A percentile compares a stretch with the other conserved stretches of the same genome.
Evolutionary conservation across 768 basidiomycete genomes (phyloP).

Genomic region (Multifurca ochricompacta): DNA sequence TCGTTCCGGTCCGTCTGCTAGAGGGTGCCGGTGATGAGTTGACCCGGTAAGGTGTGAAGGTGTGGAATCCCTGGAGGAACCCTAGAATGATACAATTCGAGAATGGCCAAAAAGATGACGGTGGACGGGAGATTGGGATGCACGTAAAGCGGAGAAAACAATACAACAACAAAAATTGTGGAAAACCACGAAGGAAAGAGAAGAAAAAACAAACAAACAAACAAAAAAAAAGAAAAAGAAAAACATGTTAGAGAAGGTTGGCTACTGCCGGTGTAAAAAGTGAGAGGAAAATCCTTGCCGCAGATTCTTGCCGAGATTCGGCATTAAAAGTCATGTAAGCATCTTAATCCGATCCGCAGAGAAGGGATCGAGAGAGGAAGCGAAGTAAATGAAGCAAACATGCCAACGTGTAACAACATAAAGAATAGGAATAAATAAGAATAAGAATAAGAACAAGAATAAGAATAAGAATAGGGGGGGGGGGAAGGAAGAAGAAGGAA

Average conservation of each 20-base stretch:
- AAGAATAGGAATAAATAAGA: slow-evolving; percentile 20
- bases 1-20: slow-evolving; percentile 15
- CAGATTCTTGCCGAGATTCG: slow-evolving; percentile 17
- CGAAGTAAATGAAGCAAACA: slow-evolving; percentile 6
- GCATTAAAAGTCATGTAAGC: slow-evolving; percentile 8
- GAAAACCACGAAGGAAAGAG: slow-evolving; percentile 1
- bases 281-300: slow-evolving; percentile 20
- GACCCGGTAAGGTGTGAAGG: slow-evolving; percentile 21
- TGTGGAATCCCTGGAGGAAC: slow-evolving; percentile 12
- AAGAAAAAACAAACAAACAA: slow-evolving; percentile 4
- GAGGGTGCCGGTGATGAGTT: slow-evolving; percentile 18
- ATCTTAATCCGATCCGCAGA: slow-evolving; percentile 13
- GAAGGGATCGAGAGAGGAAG: slow-evolving; percentile 7
- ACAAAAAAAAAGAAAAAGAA: slow-evolving; percentile 9
- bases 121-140: neutral
- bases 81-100: slow-evolving; percentile 6
- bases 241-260: slow-evolving; percentile 18
- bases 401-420: slow-evolving; percentile 14
- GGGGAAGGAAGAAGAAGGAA: slow-evolving; percentile 17
- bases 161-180: no score
- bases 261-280: slow-evolving; percentile 8
- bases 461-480: slow-evolving; percentile 5
- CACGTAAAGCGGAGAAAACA: slow-evolving; percentile 3
- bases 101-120: neutral
- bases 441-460: slow-evolving; percentile 1